Evolutionary conservation across 108 stramenopile genomes (phyloP), one percentile per base, ranked within the genome.

Genomic region (Cyclotella kingstonii): DNA sequence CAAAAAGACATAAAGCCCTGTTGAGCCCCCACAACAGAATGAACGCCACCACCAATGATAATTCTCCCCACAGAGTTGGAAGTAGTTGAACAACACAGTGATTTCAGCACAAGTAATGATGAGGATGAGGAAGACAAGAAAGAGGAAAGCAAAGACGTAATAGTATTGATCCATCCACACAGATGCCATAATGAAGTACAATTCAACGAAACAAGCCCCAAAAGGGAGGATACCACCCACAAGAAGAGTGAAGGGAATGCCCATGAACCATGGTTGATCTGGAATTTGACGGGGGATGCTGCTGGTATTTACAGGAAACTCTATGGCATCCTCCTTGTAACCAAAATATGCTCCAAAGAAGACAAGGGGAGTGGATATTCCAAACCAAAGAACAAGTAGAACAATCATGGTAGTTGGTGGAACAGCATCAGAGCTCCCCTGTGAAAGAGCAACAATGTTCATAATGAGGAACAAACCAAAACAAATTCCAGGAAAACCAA

Each of bases 21-120:
- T 94, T 6, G 90, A 80, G 52, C 96, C 97, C 14, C 86, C 81
- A 53, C 90, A 86, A 60, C 78, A 59, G 68, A 97, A 95, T 43
- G 95, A 90, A 45, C 97, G 85, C 99, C 99, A 99, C 98, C 99
- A 98, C 99, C 99, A 99, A 66, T 93, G 92, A 77, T 98, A 97
- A 79, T 99, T 94, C 84, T 98, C 98, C 28, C 90, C 81, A 68
- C 95, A 95, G 5, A 98, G 93, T 82, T 97, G 96, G 80, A 98
- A 99, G 86, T 99, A 99, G 81, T 78, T 85, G 81, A 98, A 91
- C 21, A 98, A 83, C 36, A 98, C 77, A 47, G 96, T 96, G 63
- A 98, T 98, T 70, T 98, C 97, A 5, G 98, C 95, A 69, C 93
- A 95, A 7, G 98, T 98, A 33, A 96, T 67, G 48, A 97, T 45